Evolutionary conservation across 176 grass and related monocot species (phyloP).

Genomic region (Phragmites australis): DNA sequence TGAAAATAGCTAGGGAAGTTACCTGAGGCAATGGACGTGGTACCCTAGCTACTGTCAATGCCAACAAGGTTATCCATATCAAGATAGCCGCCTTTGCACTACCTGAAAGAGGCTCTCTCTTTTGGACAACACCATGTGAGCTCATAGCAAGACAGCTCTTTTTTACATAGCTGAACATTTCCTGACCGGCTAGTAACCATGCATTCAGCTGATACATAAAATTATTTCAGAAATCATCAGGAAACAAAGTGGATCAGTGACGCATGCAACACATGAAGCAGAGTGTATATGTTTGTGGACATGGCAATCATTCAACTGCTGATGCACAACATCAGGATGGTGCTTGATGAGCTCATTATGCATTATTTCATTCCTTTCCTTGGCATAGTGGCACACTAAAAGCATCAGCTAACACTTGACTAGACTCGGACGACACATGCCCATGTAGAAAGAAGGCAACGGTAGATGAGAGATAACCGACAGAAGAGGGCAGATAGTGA

Average conservation of each 20-base stretch:
- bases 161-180: neutral
- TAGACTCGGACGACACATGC: neutral
- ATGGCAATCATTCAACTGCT: neutral
- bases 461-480: no score
- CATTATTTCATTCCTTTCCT: neutral
- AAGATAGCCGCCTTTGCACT: no score
- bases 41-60: no score
- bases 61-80: no score
- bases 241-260: neutral
- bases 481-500: neutral
- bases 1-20: no score
- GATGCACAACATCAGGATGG: neutral
- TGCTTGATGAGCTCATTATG: conserved; percentile 13
- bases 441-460: no score
- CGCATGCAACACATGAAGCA: no score
- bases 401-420: neutral
- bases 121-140: neutral
- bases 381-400: neutral
- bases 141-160: no score
- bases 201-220: neutral
- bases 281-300: neutral
- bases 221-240: neutral
- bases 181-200: neutral
- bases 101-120: neutral
- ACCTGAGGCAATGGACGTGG: no score